These are phyloP conservation scores for Pythium phragmitis DNA, from an alignment of 352 stramenopile species.

Conservation along the genomic window DNA sequence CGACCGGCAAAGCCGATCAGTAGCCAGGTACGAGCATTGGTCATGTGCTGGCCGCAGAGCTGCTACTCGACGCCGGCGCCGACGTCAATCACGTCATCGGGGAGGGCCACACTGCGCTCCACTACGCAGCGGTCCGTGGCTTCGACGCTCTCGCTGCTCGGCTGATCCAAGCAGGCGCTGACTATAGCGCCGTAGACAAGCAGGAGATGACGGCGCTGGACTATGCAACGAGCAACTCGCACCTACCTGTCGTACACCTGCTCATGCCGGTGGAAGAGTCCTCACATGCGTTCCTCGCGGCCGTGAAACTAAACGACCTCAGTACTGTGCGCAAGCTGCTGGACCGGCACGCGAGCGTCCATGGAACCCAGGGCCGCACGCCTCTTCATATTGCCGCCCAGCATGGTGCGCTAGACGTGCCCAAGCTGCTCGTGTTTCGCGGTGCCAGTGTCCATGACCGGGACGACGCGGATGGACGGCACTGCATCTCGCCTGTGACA, in stretches of 20 bases:
- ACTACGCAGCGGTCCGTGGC: too few relatives aligned
- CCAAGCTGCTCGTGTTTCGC: not conserved
- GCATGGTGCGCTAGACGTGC: not conserved
- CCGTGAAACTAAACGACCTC: not conserved
- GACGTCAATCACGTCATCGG: not conserved
- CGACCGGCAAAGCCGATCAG: not conserved
- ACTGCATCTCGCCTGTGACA: not conserved
- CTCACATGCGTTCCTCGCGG: not conserved
- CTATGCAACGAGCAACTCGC: too few relatives aligned
- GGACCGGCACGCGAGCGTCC: not conserved
- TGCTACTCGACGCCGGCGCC: not conserved
- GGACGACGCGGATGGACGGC: not conserved
- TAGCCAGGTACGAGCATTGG: too few relatives aligned
- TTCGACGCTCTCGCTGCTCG: too few relatives aligned
- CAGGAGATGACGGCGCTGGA: too few relatives aligned
- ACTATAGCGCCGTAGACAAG: too few relatives aligned
- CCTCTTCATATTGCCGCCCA: not conserved
- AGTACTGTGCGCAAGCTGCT: not conserved
- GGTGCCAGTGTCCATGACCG: not conserved
- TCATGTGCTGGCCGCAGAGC: too few relatives aligned
- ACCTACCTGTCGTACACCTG: too few relatives aligned
- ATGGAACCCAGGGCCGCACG: not conserved
- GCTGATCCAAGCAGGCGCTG: too few relatives aligned
- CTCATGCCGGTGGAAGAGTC: too few relatives aligned
- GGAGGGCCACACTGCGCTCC: not conserved